Conservation (phyloP, 768 basidiomycete species). For the Mycena haematopus region DNA sequence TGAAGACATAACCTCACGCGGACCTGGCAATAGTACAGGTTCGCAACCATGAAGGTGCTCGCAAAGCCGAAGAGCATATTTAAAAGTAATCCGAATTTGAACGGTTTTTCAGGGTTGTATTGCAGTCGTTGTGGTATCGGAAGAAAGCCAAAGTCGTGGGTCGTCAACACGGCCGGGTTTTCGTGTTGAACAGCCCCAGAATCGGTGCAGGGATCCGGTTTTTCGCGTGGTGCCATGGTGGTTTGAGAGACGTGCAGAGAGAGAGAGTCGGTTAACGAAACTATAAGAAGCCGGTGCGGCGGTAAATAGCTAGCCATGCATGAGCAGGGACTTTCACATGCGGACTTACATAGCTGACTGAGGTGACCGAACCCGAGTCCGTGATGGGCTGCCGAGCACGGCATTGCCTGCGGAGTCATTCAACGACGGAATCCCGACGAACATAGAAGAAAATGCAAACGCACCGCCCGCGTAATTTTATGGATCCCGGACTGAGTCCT, state of each 20-base stretch:
- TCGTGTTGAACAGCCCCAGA: not conserved
- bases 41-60: slow-evolving; percentile 70
- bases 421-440: not conserved
- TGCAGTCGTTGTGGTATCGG: slow-evolving; percentile 65
- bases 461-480: too few species aligned
- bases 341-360: too few species aligned
- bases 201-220: not conserved
- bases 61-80: slow-evolving; percentile 69
- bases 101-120: slow-evolving; percentile 56
- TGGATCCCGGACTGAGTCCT: too few species aligned
- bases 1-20: not conserved
- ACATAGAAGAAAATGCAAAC: too few species aligned
- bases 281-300: not conserved
- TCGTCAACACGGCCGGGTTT: not conserved
- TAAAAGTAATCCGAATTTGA: slow-evolving; percentile 57
- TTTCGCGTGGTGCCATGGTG: slow-evolving; percentile 11
- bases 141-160: slow-evolving; percentile 62
- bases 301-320: too few species aligned
- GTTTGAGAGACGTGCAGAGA: too few species aligned
- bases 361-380: too few species aligned
- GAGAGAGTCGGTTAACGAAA: too few species aligned
- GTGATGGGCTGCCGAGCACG: not conserved
- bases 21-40: slow-evolving; percentile 79
- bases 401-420: not conserved
- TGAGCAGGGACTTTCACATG: too few species aligned